phyloP scores from a whole-genome alignment of 805 yeast species.

The Metschnikowia cubensis region DNA sequence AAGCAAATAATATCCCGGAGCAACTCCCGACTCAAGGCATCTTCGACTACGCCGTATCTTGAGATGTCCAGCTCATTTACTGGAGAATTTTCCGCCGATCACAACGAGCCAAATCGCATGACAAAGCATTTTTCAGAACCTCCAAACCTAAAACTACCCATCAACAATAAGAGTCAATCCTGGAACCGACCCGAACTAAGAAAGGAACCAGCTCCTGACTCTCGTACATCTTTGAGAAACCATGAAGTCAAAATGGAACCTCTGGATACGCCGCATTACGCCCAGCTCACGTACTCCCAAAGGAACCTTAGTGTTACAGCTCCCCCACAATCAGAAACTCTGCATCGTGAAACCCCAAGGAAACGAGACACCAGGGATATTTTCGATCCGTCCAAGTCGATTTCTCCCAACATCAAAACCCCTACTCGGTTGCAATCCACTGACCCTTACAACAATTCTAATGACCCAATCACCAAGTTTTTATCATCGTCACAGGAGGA shows the following conservation, averaged over 20 bases:
- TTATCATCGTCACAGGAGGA: slow-evolving; percentile 30
- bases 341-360: background rate
- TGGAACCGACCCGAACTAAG: background rate
- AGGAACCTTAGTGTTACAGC: background rate
- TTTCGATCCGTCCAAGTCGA: background rate
- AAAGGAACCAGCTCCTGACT: background rate
- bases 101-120: background rate
- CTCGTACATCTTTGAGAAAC: background rate
- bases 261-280: slow-evolving; percentile 11
- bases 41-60: background rate
- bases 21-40: slow-evolving; percentile 15
- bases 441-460: slow-evolving; percentile 12
- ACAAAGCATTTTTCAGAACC: background rate
- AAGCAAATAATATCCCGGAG: slow-evolving; percentile 19
- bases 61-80: background rate
- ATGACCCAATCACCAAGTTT: slow-evolving; percentile 36
- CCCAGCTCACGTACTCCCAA: slow-evolving; percentile 13
- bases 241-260: background rate
- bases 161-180: background rate
- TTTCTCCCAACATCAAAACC: background rate
- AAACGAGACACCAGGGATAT: background rate
- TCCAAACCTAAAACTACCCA: background rate
- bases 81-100: background rate
- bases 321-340: background rate
- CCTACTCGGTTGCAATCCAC: background rate